These are phyloP conservation scores for Xerocomus nothofagi DNA, from an alignment of 1,284 basidiomycete species.

Conservation along the genomic window DNA sequence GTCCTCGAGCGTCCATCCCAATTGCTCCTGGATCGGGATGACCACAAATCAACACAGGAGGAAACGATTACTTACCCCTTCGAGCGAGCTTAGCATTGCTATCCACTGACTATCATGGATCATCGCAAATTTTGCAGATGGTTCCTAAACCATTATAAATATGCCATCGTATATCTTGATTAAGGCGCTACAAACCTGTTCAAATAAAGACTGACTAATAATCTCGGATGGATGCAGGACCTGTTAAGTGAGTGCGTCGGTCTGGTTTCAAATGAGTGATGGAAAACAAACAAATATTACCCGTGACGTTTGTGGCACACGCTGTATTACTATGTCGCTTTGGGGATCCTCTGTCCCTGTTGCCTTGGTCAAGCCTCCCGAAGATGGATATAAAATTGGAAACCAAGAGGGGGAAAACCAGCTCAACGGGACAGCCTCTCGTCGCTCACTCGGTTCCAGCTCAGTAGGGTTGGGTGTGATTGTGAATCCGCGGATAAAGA, in stretches of 20 bases:
- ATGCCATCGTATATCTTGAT: no score
- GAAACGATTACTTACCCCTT: background rate
- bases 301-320: background rate
- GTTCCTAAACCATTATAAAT: background rate
- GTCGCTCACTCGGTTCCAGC: background rate
- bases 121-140: background rate
- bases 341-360: background rate
- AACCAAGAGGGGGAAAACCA: background rate
- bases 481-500: slow-evolving; percentile 4
- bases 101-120: slow-evolving; percentile 4
- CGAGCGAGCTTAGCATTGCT: background rate
- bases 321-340: background rate
- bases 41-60: background rate
- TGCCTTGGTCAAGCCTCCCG: no score
- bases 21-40: background rate
- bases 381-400: no score
- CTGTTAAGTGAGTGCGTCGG: background rate
- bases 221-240: slow-evolving; percentile 1
- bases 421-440: background rate
- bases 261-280: background rate
- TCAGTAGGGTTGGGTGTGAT: background rate
- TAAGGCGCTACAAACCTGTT: background rate
- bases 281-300: background rate
- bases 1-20: background rate
- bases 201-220: background rate